Evolutionary conservation across 2,329 filamentous ascomycete species (phyloP), one percentile per base, ranked within the genome.

Genomic region (Alternaria sp.): DNA sequence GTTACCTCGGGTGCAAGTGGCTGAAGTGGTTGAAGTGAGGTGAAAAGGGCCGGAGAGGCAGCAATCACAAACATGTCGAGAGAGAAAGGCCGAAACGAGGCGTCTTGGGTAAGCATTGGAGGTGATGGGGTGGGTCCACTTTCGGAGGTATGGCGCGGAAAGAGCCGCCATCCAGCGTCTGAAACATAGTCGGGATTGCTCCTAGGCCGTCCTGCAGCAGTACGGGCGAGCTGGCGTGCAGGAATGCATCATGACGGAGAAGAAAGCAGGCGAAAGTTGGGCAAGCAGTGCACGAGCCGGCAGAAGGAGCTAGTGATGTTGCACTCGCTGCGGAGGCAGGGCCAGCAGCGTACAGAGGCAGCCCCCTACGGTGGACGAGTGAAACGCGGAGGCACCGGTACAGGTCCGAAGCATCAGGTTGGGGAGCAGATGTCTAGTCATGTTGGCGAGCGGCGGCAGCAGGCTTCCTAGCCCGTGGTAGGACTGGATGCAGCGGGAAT

Each of bases 71-170:
- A 14, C 20, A 15, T 37, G 49, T 44, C 51, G 59, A 54, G 21
- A 30, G 11, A 55, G 28, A 57, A 50, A 49, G 30, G 23, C 45
- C 23, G 47, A 41, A 37, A 21, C 11, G 46, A 46, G 49, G 46
- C n/a, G 26, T 21, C 21, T 37, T 20, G 46, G 46, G 20, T 46
- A 51, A 61, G 60, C 55, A 58, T 58, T 30, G 33, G 60, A 28
- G 12, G 56, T 23, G 43, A 33, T 37, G 21, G 55, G 25, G 56
- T 55, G 64, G 61, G 49, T 33, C 61, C 47, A 64, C 47, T 60
- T 56, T 59, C 56, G 61, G 57, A 60, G 64, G 51, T 58, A 63
- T 60, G 64, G 56, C 41, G 61, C 61, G 63, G 63, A 63, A 63
- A 65, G 63, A 57, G 63, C 63, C 63, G 63, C 50, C 51, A 41